Conservation (phyloP, 495 filamentous ascomycete species). For the Cudoniella acicularis region DNA sequence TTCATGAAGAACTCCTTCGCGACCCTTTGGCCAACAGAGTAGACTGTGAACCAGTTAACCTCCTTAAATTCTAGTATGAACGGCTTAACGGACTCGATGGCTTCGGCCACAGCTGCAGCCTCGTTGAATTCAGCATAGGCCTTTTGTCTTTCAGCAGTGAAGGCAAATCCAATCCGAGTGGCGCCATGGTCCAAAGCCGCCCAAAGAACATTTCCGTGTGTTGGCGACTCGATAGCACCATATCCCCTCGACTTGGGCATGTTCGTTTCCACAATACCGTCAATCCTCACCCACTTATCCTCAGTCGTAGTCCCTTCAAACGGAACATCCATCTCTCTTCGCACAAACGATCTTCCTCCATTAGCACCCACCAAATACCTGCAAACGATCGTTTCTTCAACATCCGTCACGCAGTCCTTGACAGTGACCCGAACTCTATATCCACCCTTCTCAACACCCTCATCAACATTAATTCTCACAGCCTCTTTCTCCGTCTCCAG, state of each 20-base stretch:
- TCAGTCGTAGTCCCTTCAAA: conserved; percentile 42
- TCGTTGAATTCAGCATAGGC: conserved; percentile 37
- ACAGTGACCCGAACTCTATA: conserved; percentile 27
- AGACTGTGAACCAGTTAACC: conserved; percentile 58
- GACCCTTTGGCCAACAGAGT: conserved; percentile 50
- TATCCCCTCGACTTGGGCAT: conserved; percentile 47
- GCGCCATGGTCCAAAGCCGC: conserved; percentile 43
- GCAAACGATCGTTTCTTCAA: conserved; percentile 25
- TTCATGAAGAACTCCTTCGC: conserved; percentile 40
- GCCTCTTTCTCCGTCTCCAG: conserved; percentile 29
- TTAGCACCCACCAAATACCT: conserved; percentile 48
- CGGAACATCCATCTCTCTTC: conserved; percentile 35
- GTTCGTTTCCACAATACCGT: conserved; percentile 44
- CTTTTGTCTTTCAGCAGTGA: conserved; percentile 42
- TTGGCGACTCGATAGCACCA: conserved; percentile 45
- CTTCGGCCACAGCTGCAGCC: conserved; percentile 37
- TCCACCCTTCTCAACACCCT: conserved; percentile 18
- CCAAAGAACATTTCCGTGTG: conserved; percentile 50
- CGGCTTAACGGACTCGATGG: conserved; percentile 41
- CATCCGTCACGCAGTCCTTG: conserved; percentile 23
- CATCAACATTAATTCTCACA: conserved; percentile 27
- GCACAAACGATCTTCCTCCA: conserved; percentile 42
- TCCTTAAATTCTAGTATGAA: conserved; percentile 41
- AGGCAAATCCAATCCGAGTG: conserved; percentile 51
- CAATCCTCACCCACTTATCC: conserved; percentile 47